These are phyloP conservation scores for Hygrophila difformis DNA, from an alignment of 257 asterid genomes.

Conservation along the genomic window DNA sequence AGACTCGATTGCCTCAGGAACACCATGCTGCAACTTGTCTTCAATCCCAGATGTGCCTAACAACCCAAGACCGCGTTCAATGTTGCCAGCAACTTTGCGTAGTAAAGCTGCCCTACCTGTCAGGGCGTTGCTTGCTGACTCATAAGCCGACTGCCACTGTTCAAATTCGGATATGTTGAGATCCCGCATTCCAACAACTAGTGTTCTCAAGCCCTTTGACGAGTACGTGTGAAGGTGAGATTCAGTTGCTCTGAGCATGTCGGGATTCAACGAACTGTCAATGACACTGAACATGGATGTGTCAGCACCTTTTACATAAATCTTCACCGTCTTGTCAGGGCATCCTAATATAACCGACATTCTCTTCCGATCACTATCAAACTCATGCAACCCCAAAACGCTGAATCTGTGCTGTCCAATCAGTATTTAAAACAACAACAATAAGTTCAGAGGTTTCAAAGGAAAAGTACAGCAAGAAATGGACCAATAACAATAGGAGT, in stretches of 20 bases:
- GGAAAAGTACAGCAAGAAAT: background rate
- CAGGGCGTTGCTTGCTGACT: constrained; percentile 76
- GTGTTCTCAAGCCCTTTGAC: constrained; percentile 86
- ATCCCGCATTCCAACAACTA: constrained; percentile 77
- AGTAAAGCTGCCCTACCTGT: constrained; percentile 84
- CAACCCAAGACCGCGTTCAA: constrained; percentile 56
- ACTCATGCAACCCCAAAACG: constrained; percentile 97
- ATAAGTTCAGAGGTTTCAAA: background rate
- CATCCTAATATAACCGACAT: constrained; percentile 94
- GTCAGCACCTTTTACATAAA: constrained; percentile 98
- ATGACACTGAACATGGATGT: constrained; percentile 76
- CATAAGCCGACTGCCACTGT: constrained; percentile 84
- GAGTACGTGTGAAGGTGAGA: constrained; percentile 76
- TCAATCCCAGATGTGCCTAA: constrained; percentile 80
- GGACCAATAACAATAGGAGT: constrained; percentile 1
- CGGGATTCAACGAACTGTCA: constrained; percentile 40
- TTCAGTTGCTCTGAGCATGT: constrained; percentile 55
- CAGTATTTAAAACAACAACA: constrained; percentile 12
- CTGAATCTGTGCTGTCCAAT: constrained; percentile 59
- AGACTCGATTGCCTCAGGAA: constrained; percentile 74
- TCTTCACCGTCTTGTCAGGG: constrained; percentile 74
- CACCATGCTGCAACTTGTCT: constrained; percentile 67
- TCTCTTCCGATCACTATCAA: constrained; percentile 94
- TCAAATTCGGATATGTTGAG: constrained; percentile 60
- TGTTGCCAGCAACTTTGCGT: constrained; percentile 68